These are phyloP conservation scores for Didymella keratinophila DNA, from an alignment of 2,329 filamentous ascomycete genomes.

Conservation along the genomic window DNA sequence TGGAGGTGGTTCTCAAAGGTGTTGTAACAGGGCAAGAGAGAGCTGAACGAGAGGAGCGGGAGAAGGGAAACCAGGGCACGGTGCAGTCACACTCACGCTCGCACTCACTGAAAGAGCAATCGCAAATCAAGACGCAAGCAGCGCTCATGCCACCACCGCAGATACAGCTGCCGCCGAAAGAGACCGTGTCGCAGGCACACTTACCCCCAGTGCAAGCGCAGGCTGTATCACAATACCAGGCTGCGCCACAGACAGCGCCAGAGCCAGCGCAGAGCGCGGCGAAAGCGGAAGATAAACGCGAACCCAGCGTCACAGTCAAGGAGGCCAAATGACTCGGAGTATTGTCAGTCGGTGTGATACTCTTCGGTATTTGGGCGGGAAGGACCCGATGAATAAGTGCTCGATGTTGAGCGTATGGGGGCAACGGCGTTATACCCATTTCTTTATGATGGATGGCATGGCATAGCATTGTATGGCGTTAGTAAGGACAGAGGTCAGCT, in stretches of 20 bases:
- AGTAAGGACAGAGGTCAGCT: neutral
- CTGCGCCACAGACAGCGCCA: neutral
- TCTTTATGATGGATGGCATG: neutral
- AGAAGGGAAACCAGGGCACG: conserved; percentile 9
- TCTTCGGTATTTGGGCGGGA: conserved; percentile 9
- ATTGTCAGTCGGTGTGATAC: neutral
- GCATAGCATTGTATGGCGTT: conserved; percentile 9
- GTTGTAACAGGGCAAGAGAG: conserved; percentile 43
- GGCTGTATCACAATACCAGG: neutral
- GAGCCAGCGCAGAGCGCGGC: neutral
- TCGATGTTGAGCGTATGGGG: too few relatives aligned
- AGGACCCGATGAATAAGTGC: neutral
- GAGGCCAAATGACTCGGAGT: conserved; percentile 19
- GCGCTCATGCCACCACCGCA: conserved; percentile 3
- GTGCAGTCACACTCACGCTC: conserved; percentile 1
- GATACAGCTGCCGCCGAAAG: neutral
- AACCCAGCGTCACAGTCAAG: neutral
- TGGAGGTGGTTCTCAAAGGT: conserved; percentile 52
- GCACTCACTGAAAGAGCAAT: conserved; percentile 4
- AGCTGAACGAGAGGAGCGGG: conserved; percentile 28
- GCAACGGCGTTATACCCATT: conserved; percentile 22
- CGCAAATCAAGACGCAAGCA: neutral
- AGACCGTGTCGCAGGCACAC: neutral
- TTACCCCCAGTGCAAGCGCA: neutral
- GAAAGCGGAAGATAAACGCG: neutral